Evolutionary conservation across 1,139 yeast genomes (phyloP), one percentile per base, ranked within the genome.

Genomic region (Taphrina sp.): DNA sequence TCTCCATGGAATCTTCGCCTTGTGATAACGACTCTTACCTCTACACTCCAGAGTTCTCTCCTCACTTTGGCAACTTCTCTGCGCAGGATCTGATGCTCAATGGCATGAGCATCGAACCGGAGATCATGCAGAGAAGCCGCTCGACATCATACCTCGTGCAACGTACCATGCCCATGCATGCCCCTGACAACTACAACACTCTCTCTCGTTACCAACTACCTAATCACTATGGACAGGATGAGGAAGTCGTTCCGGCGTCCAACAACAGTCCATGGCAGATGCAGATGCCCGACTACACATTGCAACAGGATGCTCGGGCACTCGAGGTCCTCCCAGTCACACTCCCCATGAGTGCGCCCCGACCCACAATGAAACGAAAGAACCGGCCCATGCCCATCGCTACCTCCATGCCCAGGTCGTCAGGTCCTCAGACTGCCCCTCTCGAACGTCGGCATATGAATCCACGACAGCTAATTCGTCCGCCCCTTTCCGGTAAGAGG

Each of bases 361-460:
- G 54, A 12, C 46, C 46, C 3, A 20, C 44, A 4, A 49, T 49
- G 54, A 33, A 49, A 22, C 31, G 54, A 14, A 49, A 49, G 26
- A 38, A 41, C 36, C 24, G 44, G 28, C 54, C 54, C 7, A 14
- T 23, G 24, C 46, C 54, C 5, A 41, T 49, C 46, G 28, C 44
- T 19, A 49, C 54, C 17, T 10, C 36, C 7, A 19, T 39, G 26
- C 33, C 39, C 10, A 34, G 22, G 8, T 20, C 39, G 8, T 33
- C 26, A 7, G 28, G 8, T 14, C 20, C 39, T 5, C 54, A 39
- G 14, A 49, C 54, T 10, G 54, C 54, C 3, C 54, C 54, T 8
- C 28, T 49, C 16, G 46, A 33, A 19, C 54, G 54, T 5, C 26
- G 47, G 12, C 17, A 29, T 36, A 20, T 43, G 29, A 8, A 7